Base-by-base conservation (phyloP, 2,329 filamentous ascomycete genomes). In the Ascosphaera apis region DNA sequence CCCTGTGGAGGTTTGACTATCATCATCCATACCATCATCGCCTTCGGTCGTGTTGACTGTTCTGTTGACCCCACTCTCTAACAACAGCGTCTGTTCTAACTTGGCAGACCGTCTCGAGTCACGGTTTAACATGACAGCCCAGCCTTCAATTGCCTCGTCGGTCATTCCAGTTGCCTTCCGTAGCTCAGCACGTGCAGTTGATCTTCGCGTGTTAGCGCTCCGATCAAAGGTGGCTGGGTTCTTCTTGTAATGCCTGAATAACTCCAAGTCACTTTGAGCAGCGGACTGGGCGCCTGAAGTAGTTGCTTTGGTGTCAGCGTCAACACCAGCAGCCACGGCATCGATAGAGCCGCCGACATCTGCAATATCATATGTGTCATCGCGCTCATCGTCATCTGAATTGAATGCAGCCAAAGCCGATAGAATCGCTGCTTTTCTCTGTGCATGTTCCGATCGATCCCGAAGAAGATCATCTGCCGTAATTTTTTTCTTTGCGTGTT, bases 261-360 rank as follows among this genome's bases (percentile, higher is more conserved):
- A 62, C 0, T 59, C 56, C 45, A 80, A 72, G 42, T 93, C 84
- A 42, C 69, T 43, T 7, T 46, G 43, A 5, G 48, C 47, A 6
- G 43, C 31, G 16, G 39, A 4, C 8, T 27, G 23, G 19, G 36
- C 16, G 39, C 37, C 12, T 40, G 42, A 56, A 39, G 67, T 63
- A 36, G 70, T 67, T 25, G 66, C 62, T n/a, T 70, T 63, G 4
- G 67, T 53, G 33, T 67, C 63, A 8, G 45, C 44, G 31, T 63
- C 63, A 33, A 58, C 48, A 32, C 53, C 61, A 2, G 59, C 44
- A 2, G 51, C 53, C 3, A 57, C 56, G 13, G 66, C 63, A 45
- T 92, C 83, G 2, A 93, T 73, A 0, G 79, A 80, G 15, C 86
- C 84, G 25, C 88, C 88, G 2, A 95, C 82, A 48, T 95, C 88